A percentile compares a stretch with the other conserved stretches of the same genome.
Conservation (phyloP, 1,284 basidiomycete species). For the Apiotrichum veenhuisii region DNA sequence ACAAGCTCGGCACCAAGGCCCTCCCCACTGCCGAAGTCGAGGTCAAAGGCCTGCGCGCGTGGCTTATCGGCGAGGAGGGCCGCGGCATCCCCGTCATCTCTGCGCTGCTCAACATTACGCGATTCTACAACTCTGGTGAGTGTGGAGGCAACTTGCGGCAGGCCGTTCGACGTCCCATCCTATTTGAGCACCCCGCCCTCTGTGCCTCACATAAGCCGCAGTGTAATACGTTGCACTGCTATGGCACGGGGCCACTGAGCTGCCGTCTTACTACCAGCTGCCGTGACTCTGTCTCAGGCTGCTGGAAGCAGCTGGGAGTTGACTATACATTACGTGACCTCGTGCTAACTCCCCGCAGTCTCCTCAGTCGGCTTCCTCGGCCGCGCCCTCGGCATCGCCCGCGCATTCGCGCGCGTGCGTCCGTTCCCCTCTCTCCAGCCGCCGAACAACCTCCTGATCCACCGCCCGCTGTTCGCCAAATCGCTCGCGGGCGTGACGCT, state of each 20-base stretch:
- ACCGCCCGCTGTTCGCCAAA: slow-evolving; percentile 52
- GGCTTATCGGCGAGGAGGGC: slow-evolving; percentile 61
- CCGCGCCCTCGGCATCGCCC: slow-evolving; percentile 62
- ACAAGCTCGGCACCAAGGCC: slow-evolving; percentile 72
- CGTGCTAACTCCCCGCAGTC: background rate
- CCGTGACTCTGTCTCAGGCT: too few species aligned
- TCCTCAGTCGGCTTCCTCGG: slow-evolving; percentile 55
- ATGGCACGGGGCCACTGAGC: too few species aligned
- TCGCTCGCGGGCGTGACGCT: slow-evolving; percentile 60
- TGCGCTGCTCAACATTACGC: slow-evolving; percentile 71
- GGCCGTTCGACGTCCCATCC: too few species aligned
- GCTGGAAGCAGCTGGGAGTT: too few species aligned
- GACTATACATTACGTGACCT: too few species aligned
- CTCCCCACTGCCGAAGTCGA: slow-evolving; percentile 74
- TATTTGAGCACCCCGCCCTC: too few species aligned
- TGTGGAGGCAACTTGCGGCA: too few species aligned
- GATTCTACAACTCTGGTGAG: slow-evolving; percentile 53
- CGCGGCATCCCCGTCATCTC: slow-evolving; percentile 67
- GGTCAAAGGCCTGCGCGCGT: slow-evolving; percentile 60
- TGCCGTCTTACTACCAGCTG: too few species aligned
- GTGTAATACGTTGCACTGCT: background rate
- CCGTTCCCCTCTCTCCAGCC: slow-evolving; percentile 47
- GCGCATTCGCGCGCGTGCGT: slow-evolving; percentile 61
- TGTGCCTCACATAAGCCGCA: too few species aligned
- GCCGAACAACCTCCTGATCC: slow-evolving; percentile 53